Percentiles rank a stretch among this genome's conserved stretches.
phyloP scores from a whole-genome alignment of 805 yeast genomes.

The Sporopachydermia lactativora region DNA sequence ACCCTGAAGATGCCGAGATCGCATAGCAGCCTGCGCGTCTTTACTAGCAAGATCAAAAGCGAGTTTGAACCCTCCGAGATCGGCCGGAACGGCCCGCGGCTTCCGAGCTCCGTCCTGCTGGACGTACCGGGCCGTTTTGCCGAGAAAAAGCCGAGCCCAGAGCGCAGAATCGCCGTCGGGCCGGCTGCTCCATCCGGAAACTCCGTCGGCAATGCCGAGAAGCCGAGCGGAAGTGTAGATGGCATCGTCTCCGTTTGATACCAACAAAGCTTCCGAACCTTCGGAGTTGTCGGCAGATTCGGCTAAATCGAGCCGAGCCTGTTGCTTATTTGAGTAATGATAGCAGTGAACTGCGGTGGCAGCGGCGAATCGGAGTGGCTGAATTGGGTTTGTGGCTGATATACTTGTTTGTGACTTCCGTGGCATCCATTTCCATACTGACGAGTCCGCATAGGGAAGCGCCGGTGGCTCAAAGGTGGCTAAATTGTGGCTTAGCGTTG shows the following conservation, averaged over 20 bases:
- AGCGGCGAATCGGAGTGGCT: background rate
- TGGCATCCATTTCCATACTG: background rate
- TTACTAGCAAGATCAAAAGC: background rate
- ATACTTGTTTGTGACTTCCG: too few species aligned
- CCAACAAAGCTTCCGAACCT: conserved; percentile 8
- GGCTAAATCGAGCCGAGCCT: conserved; percentile 6
- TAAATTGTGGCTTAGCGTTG: too few species aligned
- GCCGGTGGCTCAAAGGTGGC: too few species aligned
- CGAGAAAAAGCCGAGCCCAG: conserved; percentile 24
- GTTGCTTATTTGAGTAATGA: background rate
- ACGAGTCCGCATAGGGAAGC: background rate
- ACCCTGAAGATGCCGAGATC: conserved; percentile 19
- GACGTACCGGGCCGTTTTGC: conserved; percentile 18
- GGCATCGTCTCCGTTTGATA: conserved; percentile 32
- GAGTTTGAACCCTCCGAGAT: background rate
- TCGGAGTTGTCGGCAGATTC: conserved; percentile 11
- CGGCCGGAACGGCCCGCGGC: background rate
- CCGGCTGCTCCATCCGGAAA: conserved; percentile 32
- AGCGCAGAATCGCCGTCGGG: conserved; percentile 24
- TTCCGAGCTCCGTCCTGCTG: conserved; percentile 23
- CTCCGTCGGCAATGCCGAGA: conserved; percentile 35
- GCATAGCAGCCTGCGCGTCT: background rate
- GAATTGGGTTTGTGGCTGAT: too few species aligned
- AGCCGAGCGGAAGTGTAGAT: conserved; percentile 31
- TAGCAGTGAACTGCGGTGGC: background rate